Evolutionary conservation across 2,329 filamentous ascomycete species (phyloP), one percentile per base, ranked within the genome.

Genomic region (Fusarium circinatum): DNA sequence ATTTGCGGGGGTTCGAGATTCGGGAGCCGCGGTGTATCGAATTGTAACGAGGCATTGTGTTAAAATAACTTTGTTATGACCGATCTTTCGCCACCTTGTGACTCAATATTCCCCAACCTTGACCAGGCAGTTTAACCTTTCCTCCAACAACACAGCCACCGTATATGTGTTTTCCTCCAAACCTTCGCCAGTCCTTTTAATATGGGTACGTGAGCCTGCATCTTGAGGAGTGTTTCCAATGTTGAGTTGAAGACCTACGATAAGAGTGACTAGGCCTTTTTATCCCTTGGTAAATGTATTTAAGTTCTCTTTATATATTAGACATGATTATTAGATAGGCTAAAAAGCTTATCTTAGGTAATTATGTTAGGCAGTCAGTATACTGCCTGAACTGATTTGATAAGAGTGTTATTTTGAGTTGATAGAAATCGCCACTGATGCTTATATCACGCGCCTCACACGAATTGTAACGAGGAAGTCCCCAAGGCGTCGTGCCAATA

Each of bases 21-120:
- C 24, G 14, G 15, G 51, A 55, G 18, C 51, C 51, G 11, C 34
- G 28, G 15, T 41, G 12, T 10, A 12, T 38, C 13, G 24, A 38
- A 12, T 6, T 54, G 18, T 52, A 51, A n/a, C 18, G 9, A 20
- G 28, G 12, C 8, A 42, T 17, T 42, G 8, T 24, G 22, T 42
- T 42, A 4, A 3, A 24, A n/a, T 11, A 24, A 3, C 3, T 17
- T 42, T 15, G 1, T 24, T 17, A 24, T 24, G 5, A 4, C n/a
- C n/a, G 41, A 42, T 7, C 14, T 11, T 24, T 17, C n/a, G 41
- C 41, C 14, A 24, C 5, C 14, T 24, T 42, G n/a, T 42, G n/a
- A 24, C n/a, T 42, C 3, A 17, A 24, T 17, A 24, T 11, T 17
- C n/a, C 8, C 14, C 6, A 24, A 28, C 28, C 28, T 28, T 28